Base-by-base conservation (phyloP, 2,329 filamentous ascomycete genomes). In the Beauveria sp. region DNA sequence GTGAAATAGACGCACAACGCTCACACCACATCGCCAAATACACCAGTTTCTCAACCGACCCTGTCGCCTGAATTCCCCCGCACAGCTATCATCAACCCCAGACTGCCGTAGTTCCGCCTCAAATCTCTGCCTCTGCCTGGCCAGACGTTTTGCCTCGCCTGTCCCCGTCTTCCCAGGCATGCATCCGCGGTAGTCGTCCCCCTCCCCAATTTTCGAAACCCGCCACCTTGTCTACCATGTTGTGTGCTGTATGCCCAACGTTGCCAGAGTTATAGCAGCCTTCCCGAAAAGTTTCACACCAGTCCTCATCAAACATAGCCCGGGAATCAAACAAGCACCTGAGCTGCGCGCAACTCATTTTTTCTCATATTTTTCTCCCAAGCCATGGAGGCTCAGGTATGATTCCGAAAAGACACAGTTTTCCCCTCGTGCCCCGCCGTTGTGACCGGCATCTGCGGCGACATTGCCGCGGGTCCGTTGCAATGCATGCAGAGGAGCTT, bases 331-430 rank as follows among this genome's bases (percentile, higher is more conserved):
- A 44, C 9, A 24, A 48, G 26, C 7, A 22, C 9, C 34, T 37
- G 44, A 55, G 55, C 59, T 63, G 67, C 64, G 46, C 62, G 63
- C 63, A 63, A 63, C 52, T 52, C 55, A 64, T 56, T 61, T 62
- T 64, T 54, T 59, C 58, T 59, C 43, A 40, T 24, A 30, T 59
- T 46, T 69, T 66, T 64, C 63, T 64, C 64, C 58, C 34, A 65
- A 66, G 77, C 69, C 64, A 79, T 79, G 77, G 77, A 79, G 70
- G 76, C 75, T 72, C 77, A 79, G 76, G 77, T 79, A 72, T 64
- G 73, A 55, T 22, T 43, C 44, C 55, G 24, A 51, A 57, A 59
- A 58, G 34, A 60, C 24, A 58, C 30, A 28, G 46, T 60, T 59
- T 61, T 41, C 60, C 47, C 53, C 50, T 55, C 47, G 24, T 52